A percentile compares a stretch with the other conserved stretches of the same genome.
These are phyloP conservation scores for Vitrella brassicaformis DNA, from an alignment of 73 alveolate species.

Conservation along the genomic window DNA sequence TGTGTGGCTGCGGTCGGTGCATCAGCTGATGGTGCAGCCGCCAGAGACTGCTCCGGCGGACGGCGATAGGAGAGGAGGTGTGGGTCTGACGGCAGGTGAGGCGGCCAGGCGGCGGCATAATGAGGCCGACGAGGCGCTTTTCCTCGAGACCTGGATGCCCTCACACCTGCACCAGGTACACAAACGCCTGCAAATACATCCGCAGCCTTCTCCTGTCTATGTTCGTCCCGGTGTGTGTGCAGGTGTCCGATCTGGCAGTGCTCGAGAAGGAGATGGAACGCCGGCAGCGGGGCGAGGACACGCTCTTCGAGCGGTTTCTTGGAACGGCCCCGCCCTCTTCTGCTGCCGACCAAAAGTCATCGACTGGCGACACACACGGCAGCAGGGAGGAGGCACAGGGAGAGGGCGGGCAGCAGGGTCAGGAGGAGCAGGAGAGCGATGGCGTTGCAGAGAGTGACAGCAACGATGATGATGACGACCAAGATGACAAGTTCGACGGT, in stretches of 20 bases:
- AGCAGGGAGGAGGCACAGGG: background rate
- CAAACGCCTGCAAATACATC: background rate
- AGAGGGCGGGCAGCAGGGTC: background rate
- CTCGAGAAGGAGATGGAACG: slow-evolving; percentile 20
- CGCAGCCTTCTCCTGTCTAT: background rate
- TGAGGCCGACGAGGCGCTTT: background rate
- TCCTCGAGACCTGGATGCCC: slow-evolving; percentile 27
- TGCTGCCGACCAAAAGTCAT: too few relatives aligned
- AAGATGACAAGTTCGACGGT: background rate
- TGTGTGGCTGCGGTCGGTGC: background rate
- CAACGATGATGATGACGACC: background rate
- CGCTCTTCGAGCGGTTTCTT: too few relatives aligned
- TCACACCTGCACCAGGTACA: slow-evolving; percentile 21
- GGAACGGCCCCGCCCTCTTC: too few relatives aligned
- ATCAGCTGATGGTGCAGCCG: background rate
- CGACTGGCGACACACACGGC: background rate
- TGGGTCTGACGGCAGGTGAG: background rate
- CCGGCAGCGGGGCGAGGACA: slow-evolving; percentile 15
- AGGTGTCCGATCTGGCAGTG: slow-evolving; percentile 15
- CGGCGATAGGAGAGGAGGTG: background rate
- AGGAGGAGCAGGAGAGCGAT: background rate
- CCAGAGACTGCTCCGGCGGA: background rate
- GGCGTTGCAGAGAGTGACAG: background rate
- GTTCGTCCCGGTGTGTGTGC: background rate
- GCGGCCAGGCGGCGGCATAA: background rate